phyloP scores from a whole-genome alignment of 2,329 filamentous ascomycete species.

The Colletotrichum simmondsii region DNA sequence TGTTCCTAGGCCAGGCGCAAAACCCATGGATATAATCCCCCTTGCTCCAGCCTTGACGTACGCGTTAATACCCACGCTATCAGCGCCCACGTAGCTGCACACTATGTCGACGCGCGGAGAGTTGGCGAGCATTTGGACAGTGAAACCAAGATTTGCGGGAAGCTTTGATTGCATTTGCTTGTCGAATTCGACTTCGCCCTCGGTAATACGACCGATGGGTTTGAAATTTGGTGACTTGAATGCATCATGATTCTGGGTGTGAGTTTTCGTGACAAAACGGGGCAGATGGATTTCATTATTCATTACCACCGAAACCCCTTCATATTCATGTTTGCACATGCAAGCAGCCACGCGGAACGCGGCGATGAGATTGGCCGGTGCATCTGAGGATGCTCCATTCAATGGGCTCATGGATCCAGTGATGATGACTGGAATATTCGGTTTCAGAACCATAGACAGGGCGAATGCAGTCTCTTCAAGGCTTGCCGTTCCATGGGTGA shows the following conservation, averaged over 20 bases:
- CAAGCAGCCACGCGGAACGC: slow-evolving; percentile 16
- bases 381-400: slow-evolving; percentile 15
- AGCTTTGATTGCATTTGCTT: not conserved
- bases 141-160: not conserved
- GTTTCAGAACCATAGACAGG: slow-evolving; percentile 1
- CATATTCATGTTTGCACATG: not conserved
- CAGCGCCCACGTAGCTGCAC: slow-evolving; percentile 10
- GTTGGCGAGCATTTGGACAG: not conserved
- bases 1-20: slow-evolving; percentile 10
- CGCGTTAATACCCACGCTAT: not conserved
- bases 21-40: slow-evolving; percentile 10
- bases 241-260: slow-evolving; percentile 15
- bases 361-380: slow-evolving; percentile 11
- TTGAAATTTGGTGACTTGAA: slow-evolving; percentile 8
- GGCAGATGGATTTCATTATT: slow-evolving; percentile 23
- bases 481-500: slow-evolving; percentile 23
- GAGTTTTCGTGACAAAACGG: slow-evolving; percentile 12
- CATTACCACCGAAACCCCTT: slow-evolving; percentile 9
- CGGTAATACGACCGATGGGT: not conserved
- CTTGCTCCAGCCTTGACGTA: not conserved
- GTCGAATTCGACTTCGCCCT: not conserved
- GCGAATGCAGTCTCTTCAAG: slow-evolving; percentile 23
- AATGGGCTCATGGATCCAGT: slow-evolving; percentile 17
- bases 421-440: not conserved
- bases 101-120: slow-evolving; percentile 21